A percentile compares a stretch with the other conserved stretches of the same genome.
Conservation (phyloP, 2,329 filamentous ascomycete species). For the Cordyceps tenuipes region DNA sequence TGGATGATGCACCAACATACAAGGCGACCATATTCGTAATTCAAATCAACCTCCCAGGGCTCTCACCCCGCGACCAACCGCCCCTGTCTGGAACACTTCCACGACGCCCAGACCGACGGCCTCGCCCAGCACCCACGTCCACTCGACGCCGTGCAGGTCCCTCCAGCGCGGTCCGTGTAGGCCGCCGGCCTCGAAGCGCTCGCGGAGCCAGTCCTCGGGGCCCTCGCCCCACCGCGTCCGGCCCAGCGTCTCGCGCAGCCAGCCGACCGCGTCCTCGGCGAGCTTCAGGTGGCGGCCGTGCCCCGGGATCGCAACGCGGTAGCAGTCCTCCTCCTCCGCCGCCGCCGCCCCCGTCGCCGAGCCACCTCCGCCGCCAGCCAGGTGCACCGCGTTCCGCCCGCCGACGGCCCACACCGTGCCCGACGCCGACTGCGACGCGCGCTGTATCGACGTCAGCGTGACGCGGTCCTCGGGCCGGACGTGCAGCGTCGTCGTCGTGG, state of each 20-base stretch:
- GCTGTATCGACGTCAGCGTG: constrained; percentile 52
- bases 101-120: constrained; percentile 61
- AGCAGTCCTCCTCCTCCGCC: constrained; percentile 19
- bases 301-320: constrained; percentile 56
- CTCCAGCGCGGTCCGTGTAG: constrained; percentile 47
- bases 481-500: constrained; percentile 30
- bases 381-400: constrained; percentile 55
- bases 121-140: constrained; percentile 64
- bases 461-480: constrained; percentile 45
- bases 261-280: constrained; percentile 50
- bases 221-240: constrained; percentile 55
- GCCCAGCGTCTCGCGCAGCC: constrained; percentile 50
- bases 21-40: background rate
- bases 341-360: background rate
- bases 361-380: constrained; percentile 47
- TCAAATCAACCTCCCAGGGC: constrained; percentile 24
- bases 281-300: constrained; percentile 62
- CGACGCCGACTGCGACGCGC: constrained; percentile 56
- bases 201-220: constrained; percentile 51
- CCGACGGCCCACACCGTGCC: constrained; percentile 63
- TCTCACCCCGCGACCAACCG: constrained; percentile 60
- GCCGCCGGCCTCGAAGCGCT: constrained; percentile 62
- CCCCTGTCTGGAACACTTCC: constrained; percentile 67
- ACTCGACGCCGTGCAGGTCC: constrained; percentile 59
- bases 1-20: background rate